These are phyloP conservation scores for Fusarium cicatricum DNA, from an alignment of 2,329 filamentous ascomycete genomes.

Conservation along the genomic window DNA sequence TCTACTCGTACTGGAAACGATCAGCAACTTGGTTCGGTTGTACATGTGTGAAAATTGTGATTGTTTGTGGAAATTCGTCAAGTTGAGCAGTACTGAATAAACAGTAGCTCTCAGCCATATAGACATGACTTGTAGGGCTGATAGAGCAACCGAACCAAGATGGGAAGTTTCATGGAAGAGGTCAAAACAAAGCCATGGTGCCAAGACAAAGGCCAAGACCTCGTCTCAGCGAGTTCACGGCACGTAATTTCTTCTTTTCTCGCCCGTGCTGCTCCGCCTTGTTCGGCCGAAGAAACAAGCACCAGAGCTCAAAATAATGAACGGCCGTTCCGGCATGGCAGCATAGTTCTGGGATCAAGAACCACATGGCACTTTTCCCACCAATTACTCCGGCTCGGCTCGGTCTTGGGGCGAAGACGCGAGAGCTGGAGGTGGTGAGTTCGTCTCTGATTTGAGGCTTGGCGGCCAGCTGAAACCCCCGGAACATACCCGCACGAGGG, in stretches of 20 bases:
- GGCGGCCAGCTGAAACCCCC: slow-evolving; percentile 4
- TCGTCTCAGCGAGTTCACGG: slow-evolving; percentile 9
- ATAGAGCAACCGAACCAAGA: not conserved
- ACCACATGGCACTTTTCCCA: slow-evolving; percentile 23
- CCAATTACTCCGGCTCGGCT: slow-evolving; percentile 11
- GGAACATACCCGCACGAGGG: slow-evolving; percentile 30
- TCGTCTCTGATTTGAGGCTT: slow-evolving; percentile 6
- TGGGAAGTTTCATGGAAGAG: slow-evolving; percentile 19
- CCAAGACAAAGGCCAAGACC: slow-evolving; percentile 38
- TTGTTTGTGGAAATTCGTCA: not conserved
- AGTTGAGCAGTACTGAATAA: not conserved
- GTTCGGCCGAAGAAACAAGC: slow-evolving; percentile 25
- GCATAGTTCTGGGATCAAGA: slow-evolving; percentile 1
- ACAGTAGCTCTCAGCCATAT: too few species aligned
- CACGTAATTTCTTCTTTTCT: slow-evolving; percentile 4
- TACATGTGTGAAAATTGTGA: not conserved
- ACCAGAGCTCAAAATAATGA: slow-evolving; percentile 3
- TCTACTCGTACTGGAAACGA: not conserved
- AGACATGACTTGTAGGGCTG: not conserved
- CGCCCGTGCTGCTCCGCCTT: slow-evolving; percentile 20
- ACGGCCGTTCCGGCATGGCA: not conserved
- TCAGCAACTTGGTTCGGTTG: not conserved
- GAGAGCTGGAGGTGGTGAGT: slow-evolving; percentile 7
- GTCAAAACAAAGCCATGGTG: slow-evolving; percentile 38
- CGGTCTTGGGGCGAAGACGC: slow-evolving; percentile 20